Evolutionary conservation across 345 rosid species (phyloP), one percentile per base, ranked within the genome.

Genomic region (Ceriops tagal): DNA sequence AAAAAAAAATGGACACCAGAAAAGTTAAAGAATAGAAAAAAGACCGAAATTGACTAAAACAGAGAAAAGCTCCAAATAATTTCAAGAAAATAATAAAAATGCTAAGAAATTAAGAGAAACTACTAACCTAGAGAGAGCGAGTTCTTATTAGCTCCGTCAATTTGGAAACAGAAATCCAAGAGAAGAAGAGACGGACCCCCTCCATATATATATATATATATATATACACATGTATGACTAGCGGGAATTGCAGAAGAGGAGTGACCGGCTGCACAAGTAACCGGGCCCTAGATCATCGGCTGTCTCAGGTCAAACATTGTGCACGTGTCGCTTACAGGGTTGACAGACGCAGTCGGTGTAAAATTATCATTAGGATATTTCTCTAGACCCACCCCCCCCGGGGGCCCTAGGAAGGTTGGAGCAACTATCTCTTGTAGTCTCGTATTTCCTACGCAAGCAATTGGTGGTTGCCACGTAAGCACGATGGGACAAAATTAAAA

Each of bases 231-330:
- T 82, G 67, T 80, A 80, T 85, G 75, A 64, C 81, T 68, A 86
- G 86, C 88, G 90, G 85, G 87, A 78, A 78, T 73, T 67, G 71
- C 66, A 55, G 67, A 21, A 70, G 49, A 13, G 73, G 76, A 74
- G 76, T 62, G 61, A 82, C 85, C 75, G 81, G 84, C 81, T 69
- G 77, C 77, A 71, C 60, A 64, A 46, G 86, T 76, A 47, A 43
- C 22, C 22, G 34, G 37, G 61, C 65, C 55, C n/a, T 39, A 20
- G 43, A 31, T 21, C 28, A 75, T 80, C 66, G 80, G 71, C 70
- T 55, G 21, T 64, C 15, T 27, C 53, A 10, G 68, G 79, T 68
- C 11, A 4, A 3, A 0, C 1, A 0, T 0, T 0, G 20, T 68
- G 77, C 85, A 78, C 80, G 83, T 78, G 85, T 76, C 79, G 8